phyloP scores from a whole-genome alignment of 768 basidiomycete genomes.

The Dentipellis fragilis region DNA sequence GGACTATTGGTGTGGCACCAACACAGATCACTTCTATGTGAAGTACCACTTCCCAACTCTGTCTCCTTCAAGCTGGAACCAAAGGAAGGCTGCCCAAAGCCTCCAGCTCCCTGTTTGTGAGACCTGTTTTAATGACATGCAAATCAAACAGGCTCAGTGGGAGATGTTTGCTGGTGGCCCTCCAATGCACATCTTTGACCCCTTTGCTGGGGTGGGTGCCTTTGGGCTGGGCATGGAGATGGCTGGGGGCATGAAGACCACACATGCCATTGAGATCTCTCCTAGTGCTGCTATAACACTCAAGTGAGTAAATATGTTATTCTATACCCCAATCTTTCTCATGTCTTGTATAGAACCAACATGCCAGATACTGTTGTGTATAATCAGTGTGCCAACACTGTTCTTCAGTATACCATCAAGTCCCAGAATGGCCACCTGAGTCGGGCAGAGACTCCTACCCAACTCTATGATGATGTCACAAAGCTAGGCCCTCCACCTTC shows the following conservation, averaged over 20 bases:
- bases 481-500: constrained; percentile 35
- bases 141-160: constrained; percentile 7
- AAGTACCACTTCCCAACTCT: constrained; percentile 38
- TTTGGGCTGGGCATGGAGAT: constrained; percentile 51
- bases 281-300: constrained; percentile 66
- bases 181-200: constrained; percentile 28
- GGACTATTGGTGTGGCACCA: constrained; percentile 17
- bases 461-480: constrained; percentile 26
- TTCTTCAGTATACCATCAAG: constrained; percentile 51
- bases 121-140: constrained; percentile 26
- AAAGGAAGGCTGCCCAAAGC: constrained; percentile 22
- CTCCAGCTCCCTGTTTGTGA: constrained; percentile 35
- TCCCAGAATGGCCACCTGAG: constrained; percentile 23
- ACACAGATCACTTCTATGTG: constrained; percentile 41
- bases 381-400: constrained; percentile 62
- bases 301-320: constrained; percentile 28
- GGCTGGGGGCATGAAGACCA: constrained; percentile 41
- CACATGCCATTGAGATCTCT: constrained; percentile 63
- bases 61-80: constrained; percentile 22
- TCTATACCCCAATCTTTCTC: constrained; percentile 1
- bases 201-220: constrained; percentile 43
- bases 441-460: constrained; percentile 27
- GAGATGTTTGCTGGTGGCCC: constrained; percentile 18
- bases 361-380: constrained; percentile 42
- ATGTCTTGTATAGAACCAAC: constrained; percentile 34